Evolutionary conservation across 1,139 yeast genomes (phyloP), one percentile per base, ranked within the genome.

Genomic region (Blastobotrys apis): DNA sequence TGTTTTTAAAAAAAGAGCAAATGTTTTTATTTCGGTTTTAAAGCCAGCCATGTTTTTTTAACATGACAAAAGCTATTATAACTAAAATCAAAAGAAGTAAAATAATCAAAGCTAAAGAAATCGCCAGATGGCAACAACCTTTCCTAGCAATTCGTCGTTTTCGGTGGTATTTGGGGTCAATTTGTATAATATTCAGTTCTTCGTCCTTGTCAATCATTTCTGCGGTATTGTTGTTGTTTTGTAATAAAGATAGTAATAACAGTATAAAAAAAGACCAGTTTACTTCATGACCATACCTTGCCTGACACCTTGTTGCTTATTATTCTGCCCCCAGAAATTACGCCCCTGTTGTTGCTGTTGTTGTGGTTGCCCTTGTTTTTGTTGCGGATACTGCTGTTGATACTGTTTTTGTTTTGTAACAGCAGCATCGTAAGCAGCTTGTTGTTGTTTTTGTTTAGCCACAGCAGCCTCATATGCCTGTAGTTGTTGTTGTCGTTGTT

Each of bases 81-180:
- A 25, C 25, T 5, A 30, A 13, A 2, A 29, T 26, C 5, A 37
- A 9, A 15, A 37, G 4, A 6, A 37, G 9, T 4, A 37, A 12
- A 13, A 37, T n/a, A 19, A 37, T 6, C 41, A 37, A 20, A 3
- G 12, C 2, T 2, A 37, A 5, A 13, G 15, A 37, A n/a, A 37
- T n/a, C 10, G 25, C 12, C 27, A 37, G n/a, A 21, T 37, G 41
- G 34, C 41, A 37, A 16, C 25, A 27, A 2, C 17, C 6, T 6
- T 16, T 27, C n/a, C 29, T 37, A 10, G 34, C 41, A 17, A 12
- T 12, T 3, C 41, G 33, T 4, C 41, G 33, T 27, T 37, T 37
- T 2, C 34, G 22, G 21, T 37, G 15, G 16, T 29, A 29, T 29
- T 9, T 29, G 26, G 33, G 33, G 10, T 37, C 41, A 37, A 27